Percentiles rank a stretch among this genome's conserved stretches.
phyloP scores from a whole-genome alignment of 148 eudicot genomes.

The Polygonum aviculare region DNA sequence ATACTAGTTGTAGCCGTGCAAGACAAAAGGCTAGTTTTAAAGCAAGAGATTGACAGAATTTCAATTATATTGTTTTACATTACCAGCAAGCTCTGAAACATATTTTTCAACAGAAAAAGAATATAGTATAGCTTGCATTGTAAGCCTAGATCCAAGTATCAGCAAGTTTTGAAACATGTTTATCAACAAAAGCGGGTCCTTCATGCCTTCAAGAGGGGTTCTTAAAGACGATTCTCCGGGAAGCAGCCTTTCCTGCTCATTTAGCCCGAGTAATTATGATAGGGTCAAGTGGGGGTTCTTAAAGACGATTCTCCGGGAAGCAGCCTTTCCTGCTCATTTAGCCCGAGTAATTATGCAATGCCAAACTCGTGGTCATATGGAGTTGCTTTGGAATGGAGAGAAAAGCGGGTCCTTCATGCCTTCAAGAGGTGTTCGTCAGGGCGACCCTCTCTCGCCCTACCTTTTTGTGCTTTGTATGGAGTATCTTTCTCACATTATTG shows the following conservation, averaged over 20 bases:
- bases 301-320: accelerated
- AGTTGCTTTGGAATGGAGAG: not conserved
- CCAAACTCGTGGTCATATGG: no score
- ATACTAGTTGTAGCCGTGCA: not conserved
- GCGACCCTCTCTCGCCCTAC: conserved; percentile 1
- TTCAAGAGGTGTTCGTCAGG: not conserved
- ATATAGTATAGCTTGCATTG: not conserved
- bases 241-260: no score
- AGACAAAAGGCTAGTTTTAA: not conserved
- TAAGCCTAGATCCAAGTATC: not conserved
- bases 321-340: not conserved
- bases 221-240: no score
- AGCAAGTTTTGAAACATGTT: not conserved
- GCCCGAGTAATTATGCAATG: not conserved
- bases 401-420: not conserved
- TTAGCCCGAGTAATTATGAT: no score
- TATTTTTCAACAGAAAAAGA: not conserved
- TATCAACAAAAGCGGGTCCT: not conserved
- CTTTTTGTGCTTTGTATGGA: conserved; percentile 2
- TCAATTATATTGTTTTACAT: not conserved
- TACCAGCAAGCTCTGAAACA: not conserved
- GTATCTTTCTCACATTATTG: not conserved
- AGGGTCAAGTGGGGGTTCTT: not conserved
- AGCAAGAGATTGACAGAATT: not conserved
- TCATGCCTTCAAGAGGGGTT: no score